phyloP scores from a whole-genome alignment of 257 asterid species.

The Gardenia jasminoides region DNA sequence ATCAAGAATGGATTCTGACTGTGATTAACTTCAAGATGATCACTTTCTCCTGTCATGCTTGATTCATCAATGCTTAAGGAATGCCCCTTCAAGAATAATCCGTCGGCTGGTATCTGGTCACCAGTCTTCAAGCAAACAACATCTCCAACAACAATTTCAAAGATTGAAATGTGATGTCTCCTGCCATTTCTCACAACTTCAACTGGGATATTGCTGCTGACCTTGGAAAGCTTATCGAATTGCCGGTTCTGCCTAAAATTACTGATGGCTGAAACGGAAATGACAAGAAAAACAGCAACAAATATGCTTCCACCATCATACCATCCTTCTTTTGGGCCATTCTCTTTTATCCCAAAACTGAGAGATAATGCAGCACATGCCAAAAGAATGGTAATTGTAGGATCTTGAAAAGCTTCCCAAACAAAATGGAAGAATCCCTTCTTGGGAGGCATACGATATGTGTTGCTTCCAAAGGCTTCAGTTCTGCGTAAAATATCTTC shows the following conservation, averaged over 20 bases:
- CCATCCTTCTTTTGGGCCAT: conserved; percentile 41
- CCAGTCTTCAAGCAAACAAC: conserved; percentile 44
- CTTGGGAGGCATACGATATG: conserved; percentile 26
- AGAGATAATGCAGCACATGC: conserved; percentile 40
- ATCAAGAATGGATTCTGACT: conserved; percentile 37
- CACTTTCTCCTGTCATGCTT: conserved; percentile 47
- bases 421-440: conserved; percentile 24
- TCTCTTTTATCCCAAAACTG: conserved; percentile 38
- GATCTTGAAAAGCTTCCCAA: conserved; percentile 37
- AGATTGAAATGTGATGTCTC: conserved; percentile 32
- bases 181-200: conserved; percentile 41
- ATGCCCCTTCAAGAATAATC: conserved; percentile 41
- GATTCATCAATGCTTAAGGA: conserved; percentile 37
- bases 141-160: conserved; percentile 46
- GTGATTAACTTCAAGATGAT: conserved; percentile 29
- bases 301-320: conserved; percentile 46
- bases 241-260: conserved; percentile 39
- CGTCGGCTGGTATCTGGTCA: conserved; percentile 53
- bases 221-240: conserved; percentile 32
- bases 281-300: conserved; percentile 37
- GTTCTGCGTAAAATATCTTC: conserved; percentile 28
- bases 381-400: conserved; percentile 33
- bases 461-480: conserved; percentile 37
- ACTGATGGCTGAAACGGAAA: conserved; percentile 34
- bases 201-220: conserved; percentile 29